phyloP scores from a whole-genome alignment of 257 asterid species.

The Lycium barbarum region DNA sequence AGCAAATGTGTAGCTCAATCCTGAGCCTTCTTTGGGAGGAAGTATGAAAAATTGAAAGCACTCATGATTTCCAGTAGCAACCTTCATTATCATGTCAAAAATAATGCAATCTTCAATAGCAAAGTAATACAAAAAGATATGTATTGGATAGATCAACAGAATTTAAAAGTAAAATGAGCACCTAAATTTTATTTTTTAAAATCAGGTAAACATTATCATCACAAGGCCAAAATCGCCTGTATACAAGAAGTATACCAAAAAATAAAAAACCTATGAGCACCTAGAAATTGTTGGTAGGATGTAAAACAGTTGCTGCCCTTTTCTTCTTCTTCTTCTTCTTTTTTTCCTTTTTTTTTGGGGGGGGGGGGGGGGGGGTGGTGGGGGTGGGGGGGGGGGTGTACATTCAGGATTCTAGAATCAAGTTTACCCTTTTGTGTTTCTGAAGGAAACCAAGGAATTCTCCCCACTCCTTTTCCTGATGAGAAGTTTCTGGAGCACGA shows the following conservation, averaged over 20 bases:
- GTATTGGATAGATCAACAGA: conserved; percentile 1
- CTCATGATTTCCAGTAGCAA: conserved; percentile 58
- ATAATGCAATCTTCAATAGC: conserved; percentile 29
- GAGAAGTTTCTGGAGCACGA: conserved; percentile 56
- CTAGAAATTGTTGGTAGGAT: not conserved
- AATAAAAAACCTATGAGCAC: not conserved
- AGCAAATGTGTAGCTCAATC: conserved; percentile 40
- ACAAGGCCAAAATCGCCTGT: too few relatives aligned
- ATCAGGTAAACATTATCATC: too few relatives aligned
- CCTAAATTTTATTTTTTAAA: not conserved
- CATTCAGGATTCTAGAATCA: conserved; percentile 24
- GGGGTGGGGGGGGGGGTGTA: too few relatives aligned
- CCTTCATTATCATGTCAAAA: conserved; percentile 49
- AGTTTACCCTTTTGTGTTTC: conserved; percentile 52
- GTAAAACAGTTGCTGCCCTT: not conserved
- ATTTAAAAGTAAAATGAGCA: conserved; percentile 9
- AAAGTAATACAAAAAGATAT: conserved; percentile 2
- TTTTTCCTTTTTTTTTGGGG: too few relatives aligned
- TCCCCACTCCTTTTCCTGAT: conserved; percentile 68
- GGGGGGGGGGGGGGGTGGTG: too few relatives aligned
- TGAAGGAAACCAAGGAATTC: conserved; percentile 52
- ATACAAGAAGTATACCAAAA: not conserved
- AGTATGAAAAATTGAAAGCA: conserved; percentile 51
- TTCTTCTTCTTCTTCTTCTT: not conserved
- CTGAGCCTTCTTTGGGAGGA: conserved; percentile 50